Percentiles rank a stretch among this genome's conserved stretches.
These are phyloP conservation scores for Eremochloa ophiuroides DNA, from an alignment of 176 grass and related monocot genomes.

Conservation along the genomic window DNA sequence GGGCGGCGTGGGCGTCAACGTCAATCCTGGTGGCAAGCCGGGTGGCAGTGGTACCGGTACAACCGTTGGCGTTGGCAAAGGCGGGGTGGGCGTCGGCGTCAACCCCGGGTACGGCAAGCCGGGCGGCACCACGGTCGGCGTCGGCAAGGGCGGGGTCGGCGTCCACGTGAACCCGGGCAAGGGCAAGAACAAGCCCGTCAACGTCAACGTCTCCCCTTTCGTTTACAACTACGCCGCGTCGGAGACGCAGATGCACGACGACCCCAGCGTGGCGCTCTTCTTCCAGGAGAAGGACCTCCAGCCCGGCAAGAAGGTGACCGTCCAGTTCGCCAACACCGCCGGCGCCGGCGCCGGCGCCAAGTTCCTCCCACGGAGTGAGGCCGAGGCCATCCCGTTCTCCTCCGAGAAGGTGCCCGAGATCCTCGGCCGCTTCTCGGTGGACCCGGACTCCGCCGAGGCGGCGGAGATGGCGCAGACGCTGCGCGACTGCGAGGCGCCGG, in stretches of 20 bases:
- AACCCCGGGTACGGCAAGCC: slow-evolving; percentile 36
- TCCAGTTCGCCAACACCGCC: slow-evolving; percentile 44
- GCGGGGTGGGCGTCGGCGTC: slow-evolving; percentile 24
- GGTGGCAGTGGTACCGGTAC: slow-evolving; percentile 30
- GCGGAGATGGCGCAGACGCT: slow-evolving; percentile 52
- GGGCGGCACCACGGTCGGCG: slow-evolving; percentile 33
- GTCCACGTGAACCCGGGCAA: slow-evolving; percentile 35
- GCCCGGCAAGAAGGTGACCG: slow-evolving; percentile 49
- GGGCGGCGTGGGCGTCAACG: slow-evolving; percentile 48
- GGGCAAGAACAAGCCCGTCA: slow-evolving; percentile 3
- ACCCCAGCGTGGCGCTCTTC: slow-evolving; percentile 58
- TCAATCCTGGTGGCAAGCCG: slow-evolving; percentile 8
- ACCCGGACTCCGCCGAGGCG: slow-evolving; percentile 53
- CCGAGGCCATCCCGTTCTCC: slow-evolving; percentile 73
- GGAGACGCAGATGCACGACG: slow-evolving; percentile 63
- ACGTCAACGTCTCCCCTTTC: slow-evolving; percentile 8
- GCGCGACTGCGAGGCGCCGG: slow-evolving; percentile 55
- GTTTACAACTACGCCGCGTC: slow-evolving; percentile 32
- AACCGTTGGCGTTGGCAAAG: not conserved
- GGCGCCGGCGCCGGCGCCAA: not conserved
- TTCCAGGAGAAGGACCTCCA: slow-evolving; percentile 67
- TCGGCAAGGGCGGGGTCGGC: slow-evolving; percentile 28
- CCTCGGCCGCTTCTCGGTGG: slow-evolving; percentile 49
- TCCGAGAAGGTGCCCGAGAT: slow-evolving; percentile 57
- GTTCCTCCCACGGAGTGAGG: slow-evolving; percentile 54